Evolutionary conservation across 1,139 yeast genomes (phyloP).

Genomic region (Taphrina deformans): DNA sequence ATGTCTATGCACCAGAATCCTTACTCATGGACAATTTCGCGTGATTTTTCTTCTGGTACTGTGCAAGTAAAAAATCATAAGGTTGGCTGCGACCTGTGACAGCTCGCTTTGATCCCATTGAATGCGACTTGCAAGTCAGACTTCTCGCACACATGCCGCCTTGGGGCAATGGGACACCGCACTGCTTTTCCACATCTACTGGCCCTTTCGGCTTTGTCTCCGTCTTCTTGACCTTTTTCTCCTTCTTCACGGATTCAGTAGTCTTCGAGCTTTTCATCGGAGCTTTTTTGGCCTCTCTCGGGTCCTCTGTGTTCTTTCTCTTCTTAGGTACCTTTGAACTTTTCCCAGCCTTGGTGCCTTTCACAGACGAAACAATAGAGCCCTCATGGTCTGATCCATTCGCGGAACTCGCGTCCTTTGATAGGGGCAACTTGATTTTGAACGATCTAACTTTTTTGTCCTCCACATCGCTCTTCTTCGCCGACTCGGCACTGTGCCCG

Average conservation of each 20-base stretch:
- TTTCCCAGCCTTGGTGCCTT: slow-evolving; percentile 1
- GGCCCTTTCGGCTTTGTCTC: slow-evolving; percentile 36
- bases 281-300: slow-evolving; percentile 3
- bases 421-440: neutral
- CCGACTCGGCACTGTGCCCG: too few species aligned
- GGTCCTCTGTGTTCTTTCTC: slow-evolving; percentile 11
- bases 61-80: slow-evolving; percentile 81
- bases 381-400: slow-evolving; percentile 20
- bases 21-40: slow-evolving; percentile 53
- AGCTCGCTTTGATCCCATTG: slow-evolving; percentile 97
- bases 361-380: neutral
- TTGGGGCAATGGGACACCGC: slow-evolving; percentile 90
- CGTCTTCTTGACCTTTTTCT: slow-evolving; percentile 25
- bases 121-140: slow-evolving; percentile 92
- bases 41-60: slow-evolving; percentile 88
- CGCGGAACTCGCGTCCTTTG: neutral
- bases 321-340: slow-evolving; percentile 18
- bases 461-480: neutral
- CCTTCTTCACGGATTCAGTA: slow-evolving; percentile 16
- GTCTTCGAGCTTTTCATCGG: slow-evolving; percentile 22
- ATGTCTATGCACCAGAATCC: slow-evolving; percentile 44
- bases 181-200: slow-evolving; percentile 90
- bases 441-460: slow-evolving; percentile 2
- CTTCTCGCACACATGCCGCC: slow-evolving; percentile 96
- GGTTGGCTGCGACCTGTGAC: slow-evolving; percentile 92